A percentile compares a stretch with the other conserved stretches of the same genome.
phyloP scores from a whole-genome alignment of 768 basidiomycete genomes.

The Leucocoprinus leucothites region DNA sequence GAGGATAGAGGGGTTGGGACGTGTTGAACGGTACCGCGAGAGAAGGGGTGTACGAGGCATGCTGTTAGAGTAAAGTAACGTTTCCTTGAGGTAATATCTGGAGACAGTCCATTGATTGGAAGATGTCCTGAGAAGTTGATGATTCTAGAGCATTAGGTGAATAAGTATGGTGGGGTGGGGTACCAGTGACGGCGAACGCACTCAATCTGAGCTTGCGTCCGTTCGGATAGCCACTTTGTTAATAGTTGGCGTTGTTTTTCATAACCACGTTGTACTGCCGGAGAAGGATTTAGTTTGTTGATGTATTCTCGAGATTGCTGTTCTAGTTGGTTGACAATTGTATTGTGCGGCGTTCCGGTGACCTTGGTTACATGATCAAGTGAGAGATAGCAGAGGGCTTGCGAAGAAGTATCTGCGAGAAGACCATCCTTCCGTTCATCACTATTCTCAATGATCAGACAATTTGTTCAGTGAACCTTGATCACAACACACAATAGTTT shows the following conservation, averaged over 20 bases:
- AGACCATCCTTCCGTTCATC: conserved; percentile 1
- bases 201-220: conserved; percentile 11
- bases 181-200: background rate
- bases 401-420: background rate
- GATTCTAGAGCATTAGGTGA: background rate
- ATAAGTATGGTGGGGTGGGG: background rate
- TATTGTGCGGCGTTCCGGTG: background rate
- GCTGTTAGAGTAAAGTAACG: conserved; percentile 12
- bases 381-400: background rate
- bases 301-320: background rate
- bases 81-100: background rate
- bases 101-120: background rate
- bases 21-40: conserved; percentile 33
- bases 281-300: background rate
- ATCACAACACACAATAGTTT: conserved; percentile 7
- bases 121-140: background rate
- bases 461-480: background rate
- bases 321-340: background rate
- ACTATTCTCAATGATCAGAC: background rate
- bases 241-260: conserved; percentile 3
- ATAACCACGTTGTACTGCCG: background rate
- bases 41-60: conserved; percentile 30
- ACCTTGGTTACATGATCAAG: background rate
- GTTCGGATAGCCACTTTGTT: conserved; percentile 1
- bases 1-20: background rate